Conservation (phyloP, 768 basidiomycete species). For the Lentinula boryana region DNA sequence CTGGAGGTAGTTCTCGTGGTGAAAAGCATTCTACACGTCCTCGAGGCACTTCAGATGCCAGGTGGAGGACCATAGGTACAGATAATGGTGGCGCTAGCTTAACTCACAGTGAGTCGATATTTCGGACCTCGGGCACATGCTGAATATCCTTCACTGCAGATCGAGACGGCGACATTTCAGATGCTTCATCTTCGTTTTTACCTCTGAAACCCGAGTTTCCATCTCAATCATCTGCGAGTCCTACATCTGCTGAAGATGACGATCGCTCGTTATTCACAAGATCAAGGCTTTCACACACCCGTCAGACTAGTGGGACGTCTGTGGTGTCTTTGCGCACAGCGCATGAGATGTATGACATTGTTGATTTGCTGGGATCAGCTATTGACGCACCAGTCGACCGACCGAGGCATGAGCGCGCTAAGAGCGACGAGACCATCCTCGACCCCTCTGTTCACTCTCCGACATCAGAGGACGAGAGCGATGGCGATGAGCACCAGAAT, state of each 20-base stretch:
- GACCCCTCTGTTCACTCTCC: slow-evolving; percentile 2
- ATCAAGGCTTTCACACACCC: slow-evolving; percentile 16
- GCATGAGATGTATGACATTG: slow-evolving; percentile 42
- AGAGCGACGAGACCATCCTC: slow-evolving; percentile 12
- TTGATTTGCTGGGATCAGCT: slow-evolving; percentile 37
- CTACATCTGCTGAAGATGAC: neutral
- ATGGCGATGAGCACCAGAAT: neutral
- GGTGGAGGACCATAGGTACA: slow-evolving; percentile 29
- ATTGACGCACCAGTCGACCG: slow-evolving; percentile 14
- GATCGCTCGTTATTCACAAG: slow-evolving; percentile 15
- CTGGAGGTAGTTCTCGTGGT: slow-evolving; percentile 24
- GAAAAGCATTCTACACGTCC: slow-evolving; percentile 36
- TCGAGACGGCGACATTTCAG: neutral
- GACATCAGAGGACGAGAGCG: slow-evolving; percentile 1
- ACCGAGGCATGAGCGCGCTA: slow-evolving; percentile 9
- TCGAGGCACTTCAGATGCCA: slow-evolving; percentile 73
- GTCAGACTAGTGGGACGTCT: slow-evolving; percentile 38
- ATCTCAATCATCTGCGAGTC: neutral
- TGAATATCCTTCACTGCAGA: neutral
- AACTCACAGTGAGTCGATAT: slow-evolving; percentile 8
- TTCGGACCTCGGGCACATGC: neutral
- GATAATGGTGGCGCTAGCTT: slow-evolving; percentile 2
- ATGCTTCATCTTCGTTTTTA: neutral
- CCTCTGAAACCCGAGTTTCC: neutral
- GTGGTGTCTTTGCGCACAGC: slow-evolving; percentile 30